Evolutionary conservation across 164 flowering plant genomes (phyloP), one percentile per base, ranked within the genome.

Genomic region (Echeveria elegans): DNA sequence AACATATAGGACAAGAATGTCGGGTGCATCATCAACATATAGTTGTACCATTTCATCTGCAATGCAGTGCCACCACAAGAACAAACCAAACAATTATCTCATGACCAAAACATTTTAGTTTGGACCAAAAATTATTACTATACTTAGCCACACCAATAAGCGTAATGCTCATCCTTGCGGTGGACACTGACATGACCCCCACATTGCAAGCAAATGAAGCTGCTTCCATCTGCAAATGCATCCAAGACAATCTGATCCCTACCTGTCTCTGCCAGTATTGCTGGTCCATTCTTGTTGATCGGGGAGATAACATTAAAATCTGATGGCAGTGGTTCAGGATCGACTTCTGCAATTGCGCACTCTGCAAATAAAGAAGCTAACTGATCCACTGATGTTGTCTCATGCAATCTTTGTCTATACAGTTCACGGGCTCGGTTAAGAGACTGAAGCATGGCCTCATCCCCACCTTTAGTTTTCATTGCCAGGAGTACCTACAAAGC

Each of bases 361-460:
- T 92, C 97, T n/a, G 97, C 97, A 83, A 95, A 92, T 69, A 95
- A 74, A 36, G 92, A 85, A 66, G 99, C 96, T 64, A 95, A 77
- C 72, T 88, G 86, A 72, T 95, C 99, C 1, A 89, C 92, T 62
- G 83, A 88, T 64, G 79, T 67, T 71, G 68, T 82, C 41, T 77
- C 79, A 70, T 80, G 88, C 71, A 91, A 40, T 78, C 82, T 86
- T 50, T 72, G 83, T 64, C 73, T 72, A 74, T 91, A 91, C 9
- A 83, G 78, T 69, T 89, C 89, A 47, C 90, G 90, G 34, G 97
- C 96, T 53, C 96, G 96, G 43, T 82, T 74, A 63, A 95, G 68
- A 50, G 86, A 77, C 62, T 79, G 78, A 48, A 83, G 61, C 16
- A 88, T 95, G 41, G 96, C 96, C 21, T 72, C 78, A 9, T 91